Evolutionary conservation across 495 filamentous ascomycete genomes (phyloP), one percentile per base, ranked within the genome.

Genomic region (Talaromyces nanjingensis): DNA sequence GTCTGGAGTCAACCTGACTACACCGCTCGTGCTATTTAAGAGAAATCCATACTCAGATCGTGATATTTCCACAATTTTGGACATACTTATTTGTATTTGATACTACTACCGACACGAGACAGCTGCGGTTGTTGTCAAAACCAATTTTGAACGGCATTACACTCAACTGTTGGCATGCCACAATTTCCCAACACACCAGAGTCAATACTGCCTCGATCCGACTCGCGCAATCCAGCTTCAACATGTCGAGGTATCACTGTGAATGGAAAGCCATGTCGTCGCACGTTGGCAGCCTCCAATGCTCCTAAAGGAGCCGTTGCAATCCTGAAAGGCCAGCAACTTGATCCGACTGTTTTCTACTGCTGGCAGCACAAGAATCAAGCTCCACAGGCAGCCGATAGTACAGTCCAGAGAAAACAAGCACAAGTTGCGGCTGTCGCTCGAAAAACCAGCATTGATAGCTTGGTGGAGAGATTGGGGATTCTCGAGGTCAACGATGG

Each of bases 281-380:
- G 91, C 34, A 72, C 81, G 20, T 72, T 94, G 49, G 81, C 81
- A 61, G 70, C 69, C 56, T 78, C 64, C 27, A 68, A 72, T 57
- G 60, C 72, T 34, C 70, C 69, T 1, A 71, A 72, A 24, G 71
- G 69, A 64, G 75, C 80, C 1, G 59, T 80, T 27, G 78, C 75
- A 5, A 72, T 80, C 9, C 72, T 76, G 5, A 73, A 76, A 68
- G 72, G 78, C 67, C 74, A 70, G 45, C 68, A 79, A 57, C 68
- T 67, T 63, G 78, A 77, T 31, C 74, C 76, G 22, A 74, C 82
- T 9, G 81, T 81, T 31, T 86, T 83, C 62, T 98, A 91, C 72
- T 98, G 94, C 81, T 96, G 91, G 88, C 90, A 96, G 70, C 94
- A 98, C 74, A 91, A 91, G 67, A 91, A 96, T 64, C 94, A 98